Conservation (phyloP, 345 rosid genomes). For the Citrus sinensis region DVS_A1.0 CM039167.1:1966001-1966500, state of each 20-base stretch:
- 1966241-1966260: constrained; percentile 63
- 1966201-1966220: constrained; percentile 67
- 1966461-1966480: constrained; percentile 81
- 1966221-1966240: constrained; percentile 82
- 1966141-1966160: constrained; percentile 62
- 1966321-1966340: constrained; percentile 48
- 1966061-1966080: constrained; percentile 21
- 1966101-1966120: constrained; percentile 76
- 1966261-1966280: constrained; percentile 85
- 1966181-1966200: constrained; percentile 57
- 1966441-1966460: constrained; percentile 80
- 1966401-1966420: constrained; percentile 61
- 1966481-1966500: constrained; percentile 76
- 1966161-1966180: constrained; percentile 56
- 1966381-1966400: constrained; percentile 70
- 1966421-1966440: constrained; percentile 71
- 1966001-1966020: constrained; percentile 1
- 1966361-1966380: constrained; percentile 58
- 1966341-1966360: constrained; percentile 65
- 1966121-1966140: constrained; percentile 61
- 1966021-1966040: constrained; percentile 5
- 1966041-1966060: not conserved
- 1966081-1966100: constrained; percentile 65
- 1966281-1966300: constrained; percentile 65
- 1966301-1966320: constrained; percentile 69